A percentile compares a stretch with the other conserved stretches of the same genome.
These are phyloP conservation scores for Fusarium dlaminii DNA, from an alignment of 2,329 filamentous ascomycete genomes.

Conservation along the genomic window DNA sequence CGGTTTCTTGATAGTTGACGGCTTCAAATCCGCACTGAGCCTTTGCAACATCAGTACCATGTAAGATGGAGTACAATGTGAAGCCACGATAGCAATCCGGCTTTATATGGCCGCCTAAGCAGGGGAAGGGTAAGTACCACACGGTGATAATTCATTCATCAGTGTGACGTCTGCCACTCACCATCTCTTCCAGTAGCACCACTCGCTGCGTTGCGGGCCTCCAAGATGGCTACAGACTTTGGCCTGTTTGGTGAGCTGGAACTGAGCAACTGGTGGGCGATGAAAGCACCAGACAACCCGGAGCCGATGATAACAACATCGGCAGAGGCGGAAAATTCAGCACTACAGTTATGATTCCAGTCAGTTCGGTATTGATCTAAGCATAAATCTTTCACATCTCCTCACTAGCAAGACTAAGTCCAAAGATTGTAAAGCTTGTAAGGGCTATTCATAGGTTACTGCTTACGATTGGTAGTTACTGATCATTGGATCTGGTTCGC, in stretches of 20 bases:
- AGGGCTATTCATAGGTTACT: not conserved
- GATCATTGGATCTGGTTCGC: not conserved
- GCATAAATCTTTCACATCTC: too few species aligned
- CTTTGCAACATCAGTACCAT: not conserved
- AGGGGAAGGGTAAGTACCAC: not conserved
- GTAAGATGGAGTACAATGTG: not conserved
- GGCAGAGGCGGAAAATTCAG: not conserved
- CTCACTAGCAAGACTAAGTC: not conserved
- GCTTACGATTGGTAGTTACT: not conserved
- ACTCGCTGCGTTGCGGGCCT: not conserved
- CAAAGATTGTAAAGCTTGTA: not conserved
- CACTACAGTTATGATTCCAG: not conserved
- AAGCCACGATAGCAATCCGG: not conserved
- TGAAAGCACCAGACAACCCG: not conserved
- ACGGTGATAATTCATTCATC: too few species aligned
- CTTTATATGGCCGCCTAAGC: not conserved
- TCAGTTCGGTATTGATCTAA: not conserved
- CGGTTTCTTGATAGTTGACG: not conserved
- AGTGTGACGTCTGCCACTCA: not conserved
- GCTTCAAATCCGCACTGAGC: not conserved
- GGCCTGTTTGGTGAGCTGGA: not conserved
- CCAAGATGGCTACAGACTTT: not conserved
- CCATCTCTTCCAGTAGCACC: not conserved
- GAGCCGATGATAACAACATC: not conserved
- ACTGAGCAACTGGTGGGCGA: not conserved